A percentile compares a stretch with the other conserved stretches of the same genome.
These are phyloP conservation scores for Eucalyptus erythrocorys DNA, from an alignment of 345 rosid genomes.

Conservation along the genomic window DNA sequence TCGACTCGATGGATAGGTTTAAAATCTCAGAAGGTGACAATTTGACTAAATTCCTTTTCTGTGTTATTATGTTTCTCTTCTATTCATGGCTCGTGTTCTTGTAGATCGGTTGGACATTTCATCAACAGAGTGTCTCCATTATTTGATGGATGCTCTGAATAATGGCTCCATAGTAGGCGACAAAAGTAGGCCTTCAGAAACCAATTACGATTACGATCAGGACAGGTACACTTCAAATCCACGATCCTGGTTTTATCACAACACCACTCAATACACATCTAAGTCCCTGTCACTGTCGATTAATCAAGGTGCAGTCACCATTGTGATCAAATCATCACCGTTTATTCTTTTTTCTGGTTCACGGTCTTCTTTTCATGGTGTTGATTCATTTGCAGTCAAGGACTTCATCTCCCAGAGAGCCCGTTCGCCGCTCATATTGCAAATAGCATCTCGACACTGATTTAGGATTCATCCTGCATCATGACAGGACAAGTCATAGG, in stretches of 20 bases:
- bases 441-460: constrained; percentile 2
- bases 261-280: not conserved
- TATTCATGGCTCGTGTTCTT: not conserved
- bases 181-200: constrained; percentile 1
- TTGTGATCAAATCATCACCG: not conserved
- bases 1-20: constrained; percentile 17
- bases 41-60: not conserved
- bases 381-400: constrained; percentile 16
- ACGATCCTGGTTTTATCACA: not conserved
- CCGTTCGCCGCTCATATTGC: constrained; percentile 30
- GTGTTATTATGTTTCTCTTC: not conserved
- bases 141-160: constrained; percentile 20
- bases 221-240: constrained; percentile 16
- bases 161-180: constrained; percentile 8
- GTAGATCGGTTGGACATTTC: constrained; percentile 19
- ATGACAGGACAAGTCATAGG: not conserved
- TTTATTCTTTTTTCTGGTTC: not conserved
- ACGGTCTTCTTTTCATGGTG: not conserved
- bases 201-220: constrained; percentile 18
- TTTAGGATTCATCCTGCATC: not conserved
- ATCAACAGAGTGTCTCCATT: constrained; percentile 17
- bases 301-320: not conserved
- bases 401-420: constrained; percentile 38
- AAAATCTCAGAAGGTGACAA: constrained; percentile 23
- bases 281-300: not conserved